Conservation (phyloP, 2,329 filamentous ascomycete species). For the Tolypocladium paradoxum region DNA sequence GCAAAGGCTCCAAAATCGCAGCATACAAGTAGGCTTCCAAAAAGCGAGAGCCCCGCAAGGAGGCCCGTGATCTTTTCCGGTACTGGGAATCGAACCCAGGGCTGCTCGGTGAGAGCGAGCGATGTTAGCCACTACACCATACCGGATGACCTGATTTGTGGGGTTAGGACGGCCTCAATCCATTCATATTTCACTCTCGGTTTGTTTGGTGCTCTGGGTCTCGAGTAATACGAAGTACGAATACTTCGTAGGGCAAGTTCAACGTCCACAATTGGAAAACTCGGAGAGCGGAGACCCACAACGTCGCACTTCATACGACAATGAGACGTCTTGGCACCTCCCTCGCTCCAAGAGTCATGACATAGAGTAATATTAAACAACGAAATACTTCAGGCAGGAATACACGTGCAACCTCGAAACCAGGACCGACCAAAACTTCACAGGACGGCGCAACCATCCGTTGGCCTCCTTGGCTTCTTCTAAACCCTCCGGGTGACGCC, state of each 20-base stretch:
- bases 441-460: not conserved
- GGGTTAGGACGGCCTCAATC: not conserved
- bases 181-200: not conserved
- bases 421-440: not conserved
- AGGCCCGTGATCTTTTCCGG: constrained; percentile 9
- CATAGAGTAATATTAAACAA: not conserved
- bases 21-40: not conserved
- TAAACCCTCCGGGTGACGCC: constrained; percentile 24
- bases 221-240: too few species aligned
- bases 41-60: not conserved
- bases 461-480: constrained; percentile 1
- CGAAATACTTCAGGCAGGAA: not conserved
- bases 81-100: constrained; percentile 25
- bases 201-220: not conserved
- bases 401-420: not conserved
- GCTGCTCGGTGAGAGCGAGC: constrained; percentile 26
- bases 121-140: constrained; percentile 27
- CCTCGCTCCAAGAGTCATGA: too few species aligned
- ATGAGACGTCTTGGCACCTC: not conserved
- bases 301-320: not conserved
- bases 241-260: too few species aligned
- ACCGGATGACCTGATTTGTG: constrained; percentile 12
- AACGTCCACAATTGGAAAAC: not conserved
- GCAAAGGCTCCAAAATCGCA: not conserved
- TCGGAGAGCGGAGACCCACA: not conserved